Evolutionary conservation across 2,329 filamentous ascomycete species (phyloP).

Genomic region (Xylaria arbuscula): DNA sequence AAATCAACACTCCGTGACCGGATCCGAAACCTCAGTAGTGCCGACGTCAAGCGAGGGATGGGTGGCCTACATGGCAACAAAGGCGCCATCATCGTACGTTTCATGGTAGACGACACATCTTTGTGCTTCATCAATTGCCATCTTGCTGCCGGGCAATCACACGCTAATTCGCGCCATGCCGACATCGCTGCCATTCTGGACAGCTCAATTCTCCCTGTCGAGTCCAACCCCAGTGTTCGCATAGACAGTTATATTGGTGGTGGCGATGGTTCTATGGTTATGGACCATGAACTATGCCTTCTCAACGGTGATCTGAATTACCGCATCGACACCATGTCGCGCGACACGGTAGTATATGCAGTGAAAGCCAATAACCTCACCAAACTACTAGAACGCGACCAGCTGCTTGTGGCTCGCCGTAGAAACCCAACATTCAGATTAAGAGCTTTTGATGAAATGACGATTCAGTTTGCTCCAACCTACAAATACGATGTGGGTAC

Average conservation of each 20-base stretch:
- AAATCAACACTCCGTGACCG: constrained; percentile 80
- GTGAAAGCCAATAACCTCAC: constrained; percentile 82
- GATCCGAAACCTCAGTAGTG: constrained; percentile 79
- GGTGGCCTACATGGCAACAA: constrained; percentile 96
- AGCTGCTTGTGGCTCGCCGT: constrained; percentile 87
- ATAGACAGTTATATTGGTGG: constrained; percentile 87
- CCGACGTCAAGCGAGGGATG: constrained; percentile 95
- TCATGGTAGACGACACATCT: constrained; percentile 91
- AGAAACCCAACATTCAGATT: constrained; percentile 91
- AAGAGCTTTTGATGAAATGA: constrained; percentile 88
- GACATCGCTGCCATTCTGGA: constrained; percentile 93
- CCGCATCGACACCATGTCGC: constrained; percentile 95
- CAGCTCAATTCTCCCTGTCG: constrained; percentile 75
- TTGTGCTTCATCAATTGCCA: constrained; percentile 98
- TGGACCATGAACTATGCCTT: constrained; percentile 98
- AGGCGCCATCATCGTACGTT: constrained; percentile 90
- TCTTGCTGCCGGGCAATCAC: constrained; percentile 90
- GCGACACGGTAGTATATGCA: constrained; percentile 89
- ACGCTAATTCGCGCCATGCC: constrained; percentile 90
- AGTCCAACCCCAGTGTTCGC: constrained; percentile 73
- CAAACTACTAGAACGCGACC: constrained; percentile 92
- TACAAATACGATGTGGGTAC: constrained; percentile 99
- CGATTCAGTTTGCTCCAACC: constrained; percentile 92
- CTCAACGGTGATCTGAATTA: constrained; percentile 98
- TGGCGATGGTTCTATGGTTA: constrained; percentile 93